Base-by-base conservation (phyloP, 441 rosid genomes). In the Pelargonium fulgidum region DNA sequence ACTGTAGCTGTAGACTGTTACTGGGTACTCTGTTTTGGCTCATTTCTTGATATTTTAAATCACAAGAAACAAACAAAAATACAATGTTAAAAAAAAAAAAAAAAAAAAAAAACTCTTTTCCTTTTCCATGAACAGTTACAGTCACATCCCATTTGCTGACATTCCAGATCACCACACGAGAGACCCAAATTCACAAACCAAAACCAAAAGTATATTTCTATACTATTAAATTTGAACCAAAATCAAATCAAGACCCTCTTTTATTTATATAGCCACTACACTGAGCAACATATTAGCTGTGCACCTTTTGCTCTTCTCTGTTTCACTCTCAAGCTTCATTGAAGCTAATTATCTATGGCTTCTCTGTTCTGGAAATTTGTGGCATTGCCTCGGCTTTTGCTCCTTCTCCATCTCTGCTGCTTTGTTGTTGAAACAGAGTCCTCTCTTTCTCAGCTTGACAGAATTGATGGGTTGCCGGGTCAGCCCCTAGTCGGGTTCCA, bases 401-500 rank as follows among this genome's bases (percentile, higher is more conserved):
- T 85, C 77, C 82, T 80, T 22, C 78, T 33, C 64, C 79, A 2
- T 79, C 69, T 48, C 62, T 71, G 62, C 70, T 33, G 26, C 68
- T 48, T 71, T n/a, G 50, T 26, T 66, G 48, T 72, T 11, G 52
- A 22, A 45, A 81, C 74, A 9, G 82, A 80, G 45, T 85, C 78
- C 54, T 68, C 54, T 79, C 83, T 73, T 14, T 81, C 77, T 62
- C 68, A 75, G 63, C 72, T 77, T n/a, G 96, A 91, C 68, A 77
- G 73, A 68, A 73, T 93, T 73, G 52, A 70, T 64, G 47, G 68
- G 68, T 77, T 93, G 65, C 96, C 99, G 12, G 96, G 97, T 76
- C 99, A 93, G 80, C 99, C 97, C 24, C 79, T 29, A 59, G 95
- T 87, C 62, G 79, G 78, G 54, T 93, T 88, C 77, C 82, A 83